Percentiles rank a stretch among this genome's conserved stretches.
Conservation (phyloP, 129 eudicot genomes). For the Sambucus nigra region DNA sequence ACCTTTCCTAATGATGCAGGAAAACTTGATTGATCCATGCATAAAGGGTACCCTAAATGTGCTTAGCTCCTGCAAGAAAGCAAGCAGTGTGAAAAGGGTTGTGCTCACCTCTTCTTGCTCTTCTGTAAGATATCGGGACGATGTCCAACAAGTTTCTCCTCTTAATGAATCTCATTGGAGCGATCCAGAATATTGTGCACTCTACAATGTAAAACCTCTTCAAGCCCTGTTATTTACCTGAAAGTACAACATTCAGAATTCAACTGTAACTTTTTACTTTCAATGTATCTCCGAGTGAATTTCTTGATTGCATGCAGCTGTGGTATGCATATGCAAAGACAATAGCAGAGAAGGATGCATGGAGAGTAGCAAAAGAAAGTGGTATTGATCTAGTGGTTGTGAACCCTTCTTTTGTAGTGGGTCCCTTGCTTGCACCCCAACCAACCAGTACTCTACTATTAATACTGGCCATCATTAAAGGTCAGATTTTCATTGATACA, state of each 20-base stretch:
- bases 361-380: constrained; percentile 59
- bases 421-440: constrained; percentile 83
- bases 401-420: constrained; percentile 82
- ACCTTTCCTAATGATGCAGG: constrained; percentile 36
- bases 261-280: not conserved
- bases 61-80: constrained; percentile 69
- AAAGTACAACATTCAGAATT: not conserved
- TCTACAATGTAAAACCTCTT: constrained; percentile 38
- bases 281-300: not conserved
- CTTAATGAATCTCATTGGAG: constrained; percentile 92
- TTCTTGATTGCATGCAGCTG: constrained; percentile 38
- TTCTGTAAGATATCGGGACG: constrained; percentile 64
- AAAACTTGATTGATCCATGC: constrained; percentile 70
- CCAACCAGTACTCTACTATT: constrained; percentile 76
- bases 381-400: constrained; percentile 80
- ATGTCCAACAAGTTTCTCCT: constrained; percentile 47
- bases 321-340: constrained; percentile 94
- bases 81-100: constrained; percentile 63
- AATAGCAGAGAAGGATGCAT: constrained; percentile 73
- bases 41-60: constrained; percentile 80
- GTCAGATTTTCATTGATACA: constrained; percentile 17
- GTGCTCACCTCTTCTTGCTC: constrained; percentile 91
- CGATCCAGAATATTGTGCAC: constrained; percentile 66
- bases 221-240: not conserved
- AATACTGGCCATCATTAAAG: constrained; percentile 43